Percentiles rank a stretch among this genome's conserved stretches.
phyloP scores from a whole-genome alignment of 73 alveolate species.

The Stentor roeselii region DNA sequence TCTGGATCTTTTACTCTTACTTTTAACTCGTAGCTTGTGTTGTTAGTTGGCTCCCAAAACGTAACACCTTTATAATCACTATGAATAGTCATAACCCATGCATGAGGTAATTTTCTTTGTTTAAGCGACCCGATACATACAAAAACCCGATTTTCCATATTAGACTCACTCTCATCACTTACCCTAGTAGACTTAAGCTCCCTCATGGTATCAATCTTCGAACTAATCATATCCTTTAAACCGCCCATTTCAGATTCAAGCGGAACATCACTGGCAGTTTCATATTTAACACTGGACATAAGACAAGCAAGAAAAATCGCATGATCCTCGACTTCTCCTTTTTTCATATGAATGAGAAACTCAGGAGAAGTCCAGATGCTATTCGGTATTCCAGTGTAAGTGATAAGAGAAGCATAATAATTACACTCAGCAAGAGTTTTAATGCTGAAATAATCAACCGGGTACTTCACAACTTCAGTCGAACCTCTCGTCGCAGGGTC shows the following conservation, averaged over 20 bases:
- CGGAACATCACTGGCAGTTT: conserved; percentile 18
- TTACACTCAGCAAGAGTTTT: conserved; percentile 32
- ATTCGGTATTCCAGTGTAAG: conserved; percentile 23
- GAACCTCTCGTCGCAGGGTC: not conserved
- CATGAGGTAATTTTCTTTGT: conserved; percentile 40
- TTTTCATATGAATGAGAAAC: conserved; percentile 52
- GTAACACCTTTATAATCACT: conserved; percentile 51
- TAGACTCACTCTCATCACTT: conserved; percentile 35
- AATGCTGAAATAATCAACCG: not conserved
- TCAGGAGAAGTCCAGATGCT: conserved; percentile 68
- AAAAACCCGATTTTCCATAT: conserved; percentile 47
- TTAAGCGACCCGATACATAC: conserved; percentile 64
- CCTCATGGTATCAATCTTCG: conserved; percentile 32
- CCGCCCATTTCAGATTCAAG: conserved; percentile 20
- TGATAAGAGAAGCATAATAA: conserved; percentile 23
- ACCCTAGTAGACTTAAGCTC: conserved; percentile 12
- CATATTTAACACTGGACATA: conserved; percentile 43
- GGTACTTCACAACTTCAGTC: not conserved
- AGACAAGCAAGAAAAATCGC: conserved; percentile 58
- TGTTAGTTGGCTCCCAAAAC: conserved; percentile 51
- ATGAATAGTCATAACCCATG: conserved; percentile 72
- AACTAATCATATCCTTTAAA: not conserved
- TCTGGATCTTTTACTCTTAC: conserved; percentile 24
- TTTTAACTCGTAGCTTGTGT: not conserved
- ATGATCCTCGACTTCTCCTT: conserved; percentile 66